A percentile compares a stretch with the other conserved stretches of the same genome.
These are phyloP conservation scores for Mucor lusitanicus DNA, from an alignment of 371 early-diverging fungal species.

Conservation along the genomic window DNA sequence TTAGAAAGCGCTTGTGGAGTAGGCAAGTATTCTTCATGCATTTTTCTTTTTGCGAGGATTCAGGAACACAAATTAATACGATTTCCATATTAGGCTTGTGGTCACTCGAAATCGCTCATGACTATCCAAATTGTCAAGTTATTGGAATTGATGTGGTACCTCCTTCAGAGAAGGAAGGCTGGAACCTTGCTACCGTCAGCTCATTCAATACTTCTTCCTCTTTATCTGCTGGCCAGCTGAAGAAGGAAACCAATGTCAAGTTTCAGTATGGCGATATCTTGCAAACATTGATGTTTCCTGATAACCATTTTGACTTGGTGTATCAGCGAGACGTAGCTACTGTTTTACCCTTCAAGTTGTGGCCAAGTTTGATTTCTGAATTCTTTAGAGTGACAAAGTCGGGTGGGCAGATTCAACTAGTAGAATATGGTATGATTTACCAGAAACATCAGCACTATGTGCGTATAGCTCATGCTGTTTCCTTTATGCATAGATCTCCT, in stretches of 20 bases:
- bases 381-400: slow-evolving; percentile 48
- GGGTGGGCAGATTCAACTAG: slow-evolving; percentile 56
- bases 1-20: slow-evolving; percentile 30
- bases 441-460: too few relatives aligned
- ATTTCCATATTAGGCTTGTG: slow-evolving; percentile 34
- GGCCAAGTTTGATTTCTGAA: slow-evolving; percentile 44
- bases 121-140: slow-evolving; percentile 37
- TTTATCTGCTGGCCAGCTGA: slow-evolving; percentile 5
- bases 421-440: slow-evolving; percentile 37
- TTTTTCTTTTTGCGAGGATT: not conserved
- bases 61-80: not conserved
- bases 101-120: slow-evolving; percentile 62
- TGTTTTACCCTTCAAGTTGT: slow-evolving; percentile 41
- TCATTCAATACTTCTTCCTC: not conserved
- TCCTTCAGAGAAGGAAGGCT: slow-evolving; percentile 21
- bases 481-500: slow-evolving; percentile 22
- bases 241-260: slow-evolving; percentile 2
- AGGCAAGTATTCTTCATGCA: slow-evolving; percentile 9
- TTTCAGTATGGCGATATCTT: slow-evolving; percentile 37
- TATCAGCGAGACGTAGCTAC: slow-evolving; percentile 59
- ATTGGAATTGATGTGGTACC: slow-evolving; percentile 38
- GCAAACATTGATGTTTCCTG: slow-evolving; percentile 31
- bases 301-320: slow-evolving; percentile 61
- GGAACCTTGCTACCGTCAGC: slow-evolving; percentile 2
- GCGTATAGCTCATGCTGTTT: not conserved